Percentiles rank a stretch among this genome's conserved stretches.
Evolutionary conservation across 2,329 filamentous ascomycete genomes (phyloP).

Genomic region (Pseudonectria foliicola): DNA sequence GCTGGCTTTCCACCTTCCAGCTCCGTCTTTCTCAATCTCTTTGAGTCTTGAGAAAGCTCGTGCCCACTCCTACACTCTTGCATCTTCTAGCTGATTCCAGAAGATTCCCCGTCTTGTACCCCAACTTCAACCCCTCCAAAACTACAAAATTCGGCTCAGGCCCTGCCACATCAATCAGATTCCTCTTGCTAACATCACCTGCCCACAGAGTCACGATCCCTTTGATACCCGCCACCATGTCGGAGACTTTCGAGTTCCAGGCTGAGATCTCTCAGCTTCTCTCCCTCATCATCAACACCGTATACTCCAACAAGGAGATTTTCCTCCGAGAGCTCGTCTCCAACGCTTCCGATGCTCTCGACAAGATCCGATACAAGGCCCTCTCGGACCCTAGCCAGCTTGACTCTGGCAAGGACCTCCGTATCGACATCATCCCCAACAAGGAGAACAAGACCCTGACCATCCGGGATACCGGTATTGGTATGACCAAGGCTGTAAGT

Average conservation of each 20-base stretch:
- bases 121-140: background rate
- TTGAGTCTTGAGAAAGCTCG: too few species aligned
- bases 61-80: too few species aligned
- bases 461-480: slow-evolving; percentile 96
- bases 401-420: slow-evolving; percentile 93
- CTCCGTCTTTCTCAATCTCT: too few species aligned
- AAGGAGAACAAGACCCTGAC: slow-evolving; percentile 97
- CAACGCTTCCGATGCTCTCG: slow-evolving; percentile 96
- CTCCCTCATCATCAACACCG: slow-evolving; percentile 99
- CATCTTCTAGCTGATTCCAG: too few species aligned
- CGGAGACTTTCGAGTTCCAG: slow-evolving; percentile 99
- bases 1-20: too few species aligned
- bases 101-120: too few species aligned
- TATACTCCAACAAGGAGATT: slow-evolving; percentile 99
- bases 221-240: slow-evolving; percentile 58
- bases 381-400: slow-evolving; percentile 96
- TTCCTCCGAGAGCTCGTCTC: slow-evolving; percentile 98
- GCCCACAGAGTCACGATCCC: slow-evolving; percentile 21
- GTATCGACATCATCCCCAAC: slow-evolving; percentile 98
- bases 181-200: slow-evolving; percentile 11
- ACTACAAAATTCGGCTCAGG: background rate
- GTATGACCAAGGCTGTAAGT: slow-evolving; percentile 99
- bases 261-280: slow-evolving; percentile 99
- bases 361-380: slow-evolving; percentile 99
- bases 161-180: background rate